Percentiles rank a stretch among this genome's conserved stretches.
These are phyloP conservation scores for Pythium brachiatum DNA, from an alignment of 352 stramenopile species.

Conservation along the genomic window DNA sequence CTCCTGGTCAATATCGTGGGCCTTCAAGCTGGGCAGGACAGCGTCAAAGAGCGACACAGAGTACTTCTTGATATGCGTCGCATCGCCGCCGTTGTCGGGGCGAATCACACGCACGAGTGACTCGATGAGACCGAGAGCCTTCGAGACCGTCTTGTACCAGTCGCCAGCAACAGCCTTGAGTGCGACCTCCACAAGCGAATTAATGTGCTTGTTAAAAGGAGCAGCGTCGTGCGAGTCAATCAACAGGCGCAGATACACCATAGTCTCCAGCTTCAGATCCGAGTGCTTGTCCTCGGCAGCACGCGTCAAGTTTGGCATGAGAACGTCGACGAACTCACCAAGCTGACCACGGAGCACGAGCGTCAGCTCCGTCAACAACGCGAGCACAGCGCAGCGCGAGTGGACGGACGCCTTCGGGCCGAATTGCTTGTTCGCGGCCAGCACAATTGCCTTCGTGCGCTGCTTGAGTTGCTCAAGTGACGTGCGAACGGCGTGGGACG, in stretches of 20 bases:
- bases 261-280: slow-evolving; percentile 94
- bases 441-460: slow-evolving; percentile 67
- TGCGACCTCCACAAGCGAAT: slow-evolving; percentile 83
- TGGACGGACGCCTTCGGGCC: slow-evolving; percentile 70
- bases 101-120: slow-evolving; percentile 87
- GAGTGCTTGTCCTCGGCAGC: slow-evolving; percentile 92
- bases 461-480: slow-evolving; percentile 58
- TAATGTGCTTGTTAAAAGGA: slow-evolving; percentile 79
- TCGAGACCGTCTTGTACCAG: slow-evolving; percentile 99
- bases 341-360: slow-evolving; percentile 74
- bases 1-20: slow-evolving; percentile 98
- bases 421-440: slow-evolving; percentile 81
- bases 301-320: slow-evolving; percentile 81
- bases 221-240: slow-evolving; percentile 88
- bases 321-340: slow-evolving; percentile 56
- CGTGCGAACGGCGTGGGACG: slow-evolving; percentile 31
- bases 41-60: slow-evolving; percentile 89
- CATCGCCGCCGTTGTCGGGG: slow-evolving; percentile 23
- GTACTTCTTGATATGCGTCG: slow-evolving; percentile 44
- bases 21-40: slow-evolving; percentile 93
- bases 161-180: slow-evolving; percentile 91
- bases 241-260: slow-evolving; percentile 91
- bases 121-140: slow-evolving; percentile 92
- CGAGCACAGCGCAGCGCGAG: slow-evolving; percentile 79
- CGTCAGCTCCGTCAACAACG: slow-evolving; percentile 83